Base-by-base conservation (phyloP, 73 alveolate genomes). In the Symbiodinium natans region DNA sequence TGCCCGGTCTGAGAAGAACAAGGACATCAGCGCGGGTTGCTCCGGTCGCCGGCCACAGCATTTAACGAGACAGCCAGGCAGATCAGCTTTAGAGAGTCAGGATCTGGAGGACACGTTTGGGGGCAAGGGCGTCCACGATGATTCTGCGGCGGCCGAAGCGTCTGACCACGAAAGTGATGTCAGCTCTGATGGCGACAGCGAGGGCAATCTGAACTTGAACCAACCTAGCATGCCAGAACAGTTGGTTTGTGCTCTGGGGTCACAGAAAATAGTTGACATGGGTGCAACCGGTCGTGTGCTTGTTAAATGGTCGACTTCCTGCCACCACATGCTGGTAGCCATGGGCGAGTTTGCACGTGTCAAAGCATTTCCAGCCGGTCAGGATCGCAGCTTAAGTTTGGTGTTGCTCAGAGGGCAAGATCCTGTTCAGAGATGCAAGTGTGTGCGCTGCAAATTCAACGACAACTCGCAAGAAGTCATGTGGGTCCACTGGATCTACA, bases 401-500 rank as follows among this genome's bases (percentile, higher is more conserved):
- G 87, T 77, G 41, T 40, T 77, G 41, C 41, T 77, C 34, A n/a
- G n/a, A n/a, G 29, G 46, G 42, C 34, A 0, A 19, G 87, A 34
- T 34, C n/a, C 87, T 31, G 46, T 17, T 0, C 21, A 46, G 15
- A n/a, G 54, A 23, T 77, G 87, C 39, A 25, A 29, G 29, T 77
- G 87, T 40, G 42, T 77, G 21, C 34, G 87, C 34, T 77, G 87
- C 87, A 34, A 31, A 34, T 34, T n/a, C 17, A 77, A 17, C 29
- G 87, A 77, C 1, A n/a, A 29, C 13, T 10, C 87, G 8, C 41
- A 34, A n/a, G 54, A 77, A 8, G 52, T 77, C 46, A 19, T 29
- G 9, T 77, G 29, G 31, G 46, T 77, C 39, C 87, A 77, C 34
- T 77, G 87, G 87, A 46, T 77, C 34, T 31, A 77, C 87, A 77